Base-by-base conservation (phyloP, 2,329 filamentous ascomycete genomes). In the Dryadomyces sulphureus region DNA sequence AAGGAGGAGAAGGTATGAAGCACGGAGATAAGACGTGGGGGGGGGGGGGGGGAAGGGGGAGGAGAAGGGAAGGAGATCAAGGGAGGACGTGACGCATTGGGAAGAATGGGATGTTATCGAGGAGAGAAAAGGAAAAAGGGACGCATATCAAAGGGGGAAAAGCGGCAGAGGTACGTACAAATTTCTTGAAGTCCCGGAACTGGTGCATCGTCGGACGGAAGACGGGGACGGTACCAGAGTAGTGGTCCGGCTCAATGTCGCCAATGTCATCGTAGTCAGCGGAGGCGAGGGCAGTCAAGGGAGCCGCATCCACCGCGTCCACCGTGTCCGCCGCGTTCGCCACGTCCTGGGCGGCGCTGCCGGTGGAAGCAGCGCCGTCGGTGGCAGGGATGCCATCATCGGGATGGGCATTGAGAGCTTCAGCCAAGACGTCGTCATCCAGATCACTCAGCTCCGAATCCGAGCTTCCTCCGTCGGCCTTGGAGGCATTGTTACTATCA, bases 191-290 rank as follows among this genome's bases (percentile, higher is more conserved):
- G 65, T 92, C 86, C 58, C 79, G 80, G 66, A 96, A 96, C 65
- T 98, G 88, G 51, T 83, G 75, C 86, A 95, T 94, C 49, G 83
- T 90, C 63, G 92, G 92, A 63, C 81, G 90, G 66, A 98, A 98
- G 50, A 98, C 83, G 8, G 92, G 90, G 32, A 98, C 84, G 51
- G 79, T 84, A 51, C 88, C 89, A 58, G 87, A 94, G 69, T 86
- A 95, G 62, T 94, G 81, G 59, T 89, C 86, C 1, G 90, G 90
- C 41, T 80, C 69, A 46, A 94, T 74, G 45, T 92, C 84, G 54
- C 83, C 84, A 55, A 84, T 80, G 54, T 87, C 81, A 14, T 62
- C 50, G 19, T 57, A 50, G 8, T 38, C 38, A n/a, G 34, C 35
- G 5, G 34, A 54, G 22, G 7, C 35, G 30, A 27, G 19, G 7